Base-by-base conservation (phyloP, 2,329 filamentous ascomycete species). In the Sclerotinia nivalis region DNA sequence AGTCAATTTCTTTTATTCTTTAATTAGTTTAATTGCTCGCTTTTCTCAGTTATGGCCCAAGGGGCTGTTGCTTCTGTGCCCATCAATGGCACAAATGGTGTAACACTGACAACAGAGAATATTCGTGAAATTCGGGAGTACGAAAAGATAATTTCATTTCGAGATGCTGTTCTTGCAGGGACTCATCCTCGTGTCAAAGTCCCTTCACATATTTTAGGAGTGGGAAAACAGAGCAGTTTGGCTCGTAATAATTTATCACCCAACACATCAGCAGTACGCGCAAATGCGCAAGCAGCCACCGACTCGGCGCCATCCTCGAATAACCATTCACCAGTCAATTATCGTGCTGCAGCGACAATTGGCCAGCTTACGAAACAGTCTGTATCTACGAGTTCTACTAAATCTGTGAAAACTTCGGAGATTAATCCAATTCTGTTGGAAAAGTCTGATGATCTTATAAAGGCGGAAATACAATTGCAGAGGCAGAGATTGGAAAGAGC, bases 391-490 rank as follows among this genome's bases (percentile, higher is more conserved):
- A 56, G 40, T 43, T 61, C 64, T 68, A 62, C 69, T 50, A 76
- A 82, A 76, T 80, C 85, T 74, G 81, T 82, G 71, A 86, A 85
- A 73, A 28, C 47, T 9, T 88, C 89, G 71, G 89, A 90, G 80
- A 91, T 96, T 81, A 88, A 96, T 79, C 92, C 93, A 64, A 89
- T 96, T 72, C 85, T 96, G 75, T 85, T 96, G 80, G 90, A 92
- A 78, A 97, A 97, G 81, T 94, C 93, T 75, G 91, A 93, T 78
- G 89, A 92, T 78, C 84, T 96, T 74, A 88, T 96, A 78, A 91
- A 89, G 81, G 93, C 93, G 77, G 93, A 97, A 81, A 83, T 93
- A 72, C 88, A 91, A 78, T 81, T 95, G 73, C 92, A 93, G 80
- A 89, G 95, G 72, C 89, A 94, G 80, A 88, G 91, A 73, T 83